These are phyloP conservation scores for Clathrospora elynae DNA, from an alignment of 2,329 filamentous ascomycete species.

Conservation along the genomic window DNA sequence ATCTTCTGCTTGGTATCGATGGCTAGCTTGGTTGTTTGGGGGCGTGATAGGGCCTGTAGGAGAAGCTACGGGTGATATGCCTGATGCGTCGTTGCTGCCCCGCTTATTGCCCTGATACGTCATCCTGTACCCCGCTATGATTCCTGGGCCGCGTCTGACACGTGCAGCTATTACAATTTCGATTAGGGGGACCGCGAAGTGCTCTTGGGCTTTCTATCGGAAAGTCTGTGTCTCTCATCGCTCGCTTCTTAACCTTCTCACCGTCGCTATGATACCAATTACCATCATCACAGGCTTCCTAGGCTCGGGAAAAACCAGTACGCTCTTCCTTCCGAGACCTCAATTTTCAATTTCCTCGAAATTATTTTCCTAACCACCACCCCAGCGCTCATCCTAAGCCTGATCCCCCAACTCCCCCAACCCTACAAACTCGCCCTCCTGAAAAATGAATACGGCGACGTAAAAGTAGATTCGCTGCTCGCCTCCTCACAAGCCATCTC, in stretches of 20 bases:
- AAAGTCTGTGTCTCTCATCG: too few relatives aligned
- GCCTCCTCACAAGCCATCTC: constrained; percentile 81
- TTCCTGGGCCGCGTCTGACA: too few relatives aligned
- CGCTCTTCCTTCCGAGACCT: constrained; percentile 11
- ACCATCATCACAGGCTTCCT: constrained; percentile 97
- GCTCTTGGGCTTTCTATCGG: too few relatives aligned
- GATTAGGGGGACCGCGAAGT: too few relatives aligned
- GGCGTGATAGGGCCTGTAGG: not conserved
- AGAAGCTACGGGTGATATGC: not conserved
- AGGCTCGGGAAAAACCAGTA: constrained; percentile 88
- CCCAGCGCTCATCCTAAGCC: constrained; percentile 79
- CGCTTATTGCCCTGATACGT: not conserved
- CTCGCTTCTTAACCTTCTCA: not conserved
- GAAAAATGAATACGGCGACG: constrained; percentile 97
- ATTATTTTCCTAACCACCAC: constrained; percentile 54
- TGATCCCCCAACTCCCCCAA: constrained; percentile 85
- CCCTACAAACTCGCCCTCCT: constrained; percentile 91
- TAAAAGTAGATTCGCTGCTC: constrained; percentile 91
- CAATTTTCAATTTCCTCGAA: not conserved
- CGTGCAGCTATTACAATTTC: too few relatives aligned
- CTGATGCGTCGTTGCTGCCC: constrained; percentile 3
- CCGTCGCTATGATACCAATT: constrained; percentile 67
- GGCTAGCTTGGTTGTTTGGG: constrained; percentile 1
- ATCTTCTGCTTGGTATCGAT: constrained; percentile 12
- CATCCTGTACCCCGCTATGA: too few relatives aligned